phyloP scores from a whole-genome alignment of 306 rosid species.

The Crotalaria pallida region DNA sequence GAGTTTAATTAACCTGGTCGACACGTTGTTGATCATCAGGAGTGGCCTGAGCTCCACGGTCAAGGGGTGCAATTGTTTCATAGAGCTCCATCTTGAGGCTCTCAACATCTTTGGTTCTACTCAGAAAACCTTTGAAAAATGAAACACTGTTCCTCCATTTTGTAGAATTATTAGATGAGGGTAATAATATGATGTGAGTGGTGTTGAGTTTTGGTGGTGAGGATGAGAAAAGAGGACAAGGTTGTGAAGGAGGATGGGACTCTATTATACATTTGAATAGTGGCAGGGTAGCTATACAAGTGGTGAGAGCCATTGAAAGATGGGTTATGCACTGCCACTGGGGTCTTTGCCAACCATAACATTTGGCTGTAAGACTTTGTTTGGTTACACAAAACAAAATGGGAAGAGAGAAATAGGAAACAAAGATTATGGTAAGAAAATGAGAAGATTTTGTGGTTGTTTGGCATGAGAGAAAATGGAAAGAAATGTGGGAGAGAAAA shows the following conservation, averaged over 20 bases:
- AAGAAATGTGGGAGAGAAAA: too few relatives aligned
- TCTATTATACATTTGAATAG: neutral
- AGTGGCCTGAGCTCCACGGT: constrained; percentile 34
- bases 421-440: too few relatives aligned
- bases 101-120: constrained; percentile 25
- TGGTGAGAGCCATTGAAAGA: constrained; percentile 24
- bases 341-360: neutral
- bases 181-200: neutral
- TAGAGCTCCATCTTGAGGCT: constrained; percentile 37
- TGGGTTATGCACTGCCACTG: neutral
- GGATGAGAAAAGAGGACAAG: constrained; percentile 8
- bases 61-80: constrained; percentile 28
- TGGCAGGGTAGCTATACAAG: constrained; percentile 1
- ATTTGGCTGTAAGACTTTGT: neutral
- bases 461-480: too few relatives aligned
- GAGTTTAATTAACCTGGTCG: constrained; percentile 33
- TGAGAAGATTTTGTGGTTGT: too few relatives aligned
- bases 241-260: constrained; percentile 8
- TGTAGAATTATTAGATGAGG: constrained; percentile 15
- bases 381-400: too few relatives aligned
- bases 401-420: too few relatives aligned
- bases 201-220: constrained; percentile 7
- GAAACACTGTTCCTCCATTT: constrained; percentile 38
- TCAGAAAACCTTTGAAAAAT: constrained; percentile 27
- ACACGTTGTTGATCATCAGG: constrained; percentile 35